A percentile compares a stretch with the other conserved stretches of the same genome.
Evolutionary conservation across 352 stramenopile species (phyloP).

Genomic region (Phytophthora hibernalis): DNA sequence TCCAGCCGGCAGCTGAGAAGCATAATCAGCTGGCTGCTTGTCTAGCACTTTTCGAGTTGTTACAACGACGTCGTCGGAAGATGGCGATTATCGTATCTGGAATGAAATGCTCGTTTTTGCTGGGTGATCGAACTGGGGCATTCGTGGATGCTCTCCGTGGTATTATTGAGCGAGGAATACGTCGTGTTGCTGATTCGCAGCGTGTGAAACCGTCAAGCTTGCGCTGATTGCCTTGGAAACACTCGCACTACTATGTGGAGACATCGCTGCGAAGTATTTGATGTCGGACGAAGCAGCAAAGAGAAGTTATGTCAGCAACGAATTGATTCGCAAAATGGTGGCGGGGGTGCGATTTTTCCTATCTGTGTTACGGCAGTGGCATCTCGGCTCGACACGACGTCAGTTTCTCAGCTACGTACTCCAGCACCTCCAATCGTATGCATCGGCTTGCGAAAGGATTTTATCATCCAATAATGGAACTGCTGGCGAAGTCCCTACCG

Average conservation of each 20-base stretch:
- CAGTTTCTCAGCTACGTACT: slow-evolving; percentile 37
- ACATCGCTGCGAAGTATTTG: slow-evolving; percentile 34
- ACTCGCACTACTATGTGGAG: slow-evolving; percentile 48
- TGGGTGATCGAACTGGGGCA: slow-evolving; percentile 14
- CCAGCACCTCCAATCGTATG: slow-evolving; percentile 40
- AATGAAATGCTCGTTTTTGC: slow-evolving; percentile 1
- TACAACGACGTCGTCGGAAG: slow-evolving; percentile 43
- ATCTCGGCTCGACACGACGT: slow-evolving; percentile 31
- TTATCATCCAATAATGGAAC: slow-evolving; percentile 12
- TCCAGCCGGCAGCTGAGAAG: slow-evolving; percentile 44
- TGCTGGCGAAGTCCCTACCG: background rate
- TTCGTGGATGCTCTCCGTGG: slow-evolving; percentile 30
- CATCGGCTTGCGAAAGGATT: slow-evolving; percentile 15
- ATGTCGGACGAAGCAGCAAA: slow-evolving; percentile 15
- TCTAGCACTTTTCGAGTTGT: slow-evolving; percentile 68
- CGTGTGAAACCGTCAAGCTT: slow-evolving; percentile 60
- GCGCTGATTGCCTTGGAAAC: slow-evolving; percentile 61
- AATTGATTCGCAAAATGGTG: slow-evolving; percentile 22
- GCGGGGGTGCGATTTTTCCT: slow-evolving; percentile 25
- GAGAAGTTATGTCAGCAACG: background rate
- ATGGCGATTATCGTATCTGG: slow-evolving; percentile 1
- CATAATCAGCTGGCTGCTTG: slow-evolving; percentile 58
- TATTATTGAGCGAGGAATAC: slow-evolving; percentile 29
- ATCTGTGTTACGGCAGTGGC: slow-evolving; percentile 30
- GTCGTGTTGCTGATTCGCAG: slow-evolving; percentile 19